Evolutionary conservation across 2,329 filamentous ascomycete species (phyloP).

Genomic region (Dryadomyces quercus-mongolicae): DNA sequence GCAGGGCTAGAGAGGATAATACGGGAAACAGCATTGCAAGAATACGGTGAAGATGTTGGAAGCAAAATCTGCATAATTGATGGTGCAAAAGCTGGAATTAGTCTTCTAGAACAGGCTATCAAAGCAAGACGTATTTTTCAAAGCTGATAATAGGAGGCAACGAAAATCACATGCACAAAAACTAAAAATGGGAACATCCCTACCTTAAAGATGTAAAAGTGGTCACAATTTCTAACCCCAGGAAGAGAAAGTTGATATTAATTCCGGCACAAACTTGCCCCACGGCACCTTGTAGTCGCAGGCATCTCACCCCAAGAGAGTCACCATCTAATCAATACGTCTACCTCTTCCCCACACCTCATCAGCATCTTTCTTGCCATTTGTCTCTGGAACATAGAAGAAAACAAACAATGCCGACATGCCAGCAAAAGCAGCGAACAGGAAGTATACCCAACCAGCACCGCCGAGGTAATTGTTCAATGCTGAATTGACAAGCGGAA

Average conservation of each 20-base stretch:
- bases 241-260: neutral
- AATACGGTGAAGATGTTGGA: constrained; percentile 42
- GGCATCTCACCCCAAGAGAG: neutral
- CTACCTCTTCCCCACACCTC: constrained; percentile 77
- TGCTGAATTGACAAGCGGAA: constrained; percentile 71
- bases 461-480: constrained; percentile 53
- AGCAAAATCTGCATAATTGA: constrained; percentile 61
- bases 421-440: constrained; percentile 69
- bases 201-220: neutral
- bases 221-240: neutral
- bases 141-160: neutral
- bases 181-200: neutral
- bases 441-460: constrained; percentile 75
- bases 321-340: constrained; percentile 29
- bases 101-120: constrained; percentile 45
- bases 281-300: neutral
- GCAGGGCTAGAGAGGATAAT: constrained; percentile 71
- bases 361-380: constrained; percentile 68
- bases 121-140: constrained; percentile 28
- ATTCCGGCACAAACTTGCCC: neutral
- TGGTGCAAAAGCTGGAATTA: constrained; percentile 60
- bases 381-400: constrained; percentile 73
- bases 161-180: neutral
- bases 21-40: constrained; percentile 51
- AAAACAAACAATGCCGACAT: constrained; percentile 61